Evolutionary conservation across 1,284 basidiomycete species (phyloP).

Genomic region (Thecaphora thlaspeos): DNA sequence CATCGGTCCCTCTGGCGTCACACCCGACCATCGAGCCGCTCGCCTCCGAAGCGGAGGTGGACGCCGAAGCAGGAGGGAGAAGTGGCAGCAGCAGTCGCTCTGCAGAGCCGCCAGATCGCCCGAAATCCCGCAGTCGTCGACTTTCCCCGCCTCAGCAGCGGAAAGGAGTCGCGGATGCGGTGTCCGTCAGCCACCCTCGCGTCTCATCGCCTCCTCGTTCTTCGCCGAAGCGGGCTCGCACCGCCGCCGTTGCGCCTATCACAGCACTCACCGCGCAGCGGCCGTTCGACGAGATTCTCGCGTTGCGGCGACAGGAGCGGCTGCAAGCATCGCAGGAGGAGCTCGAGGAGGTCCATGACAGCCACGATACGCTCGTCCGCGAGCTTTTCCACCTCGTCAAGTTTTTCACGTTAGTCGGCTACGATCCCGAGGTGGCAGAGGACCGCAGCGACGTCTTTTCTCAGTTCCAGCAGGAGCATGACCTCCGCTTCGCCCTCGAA

Average conservation of each 20-base stretch:
- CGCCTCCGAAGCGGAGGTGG: too few species aligned
- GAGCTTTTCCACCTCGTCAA: constrained; percentile 50
- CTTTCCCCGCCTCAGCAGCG: too few species aligned
- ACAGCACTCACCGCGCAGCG: constrained; percentile 8
- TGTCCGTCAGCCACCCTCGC: not conserved
- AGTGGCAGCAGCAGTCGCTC: too few species aligned
- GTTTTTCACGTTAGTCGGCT: constrained; percentile 48
- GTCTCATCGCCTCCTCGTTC: constrained; percentile 1
- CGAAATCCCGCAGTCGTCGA: too few species aligned
- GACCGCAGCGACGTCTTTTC: constrained; percentile 41
- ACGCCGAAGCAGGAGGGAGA: too few species aligned
- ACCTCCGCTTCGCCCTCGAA: constrained; percentile 28
- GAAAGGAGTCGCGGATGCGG: constrained; percentile 1
- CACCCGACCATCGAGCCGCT: too few species aligned
- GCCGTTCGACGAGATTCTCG: constrained; percentile 20
- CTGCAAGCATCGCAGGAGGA: constrained; percentile 21
- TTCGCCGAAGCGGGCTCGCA: constrained; percentile 1
- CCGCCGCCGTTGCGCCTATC: constrained; percentile 17
- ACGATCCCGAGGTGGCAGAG: constrained; percentile 39
- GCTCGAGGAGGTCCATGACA: constrained; percentile 35
- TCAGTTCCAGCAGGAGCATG: constrained; percentile 36
- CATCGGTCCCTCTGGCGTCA: too few species aligned
- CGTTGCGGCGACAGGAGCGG: constrained; percentile 18
- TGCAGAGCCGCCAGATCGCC: too few species aligned
- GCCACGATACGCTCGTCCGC: constrained; percentile 47